Evolutionary conservation across 306 rosid genomes (phyloP).

Genomic region (Crotalaria pallida): DNA sequence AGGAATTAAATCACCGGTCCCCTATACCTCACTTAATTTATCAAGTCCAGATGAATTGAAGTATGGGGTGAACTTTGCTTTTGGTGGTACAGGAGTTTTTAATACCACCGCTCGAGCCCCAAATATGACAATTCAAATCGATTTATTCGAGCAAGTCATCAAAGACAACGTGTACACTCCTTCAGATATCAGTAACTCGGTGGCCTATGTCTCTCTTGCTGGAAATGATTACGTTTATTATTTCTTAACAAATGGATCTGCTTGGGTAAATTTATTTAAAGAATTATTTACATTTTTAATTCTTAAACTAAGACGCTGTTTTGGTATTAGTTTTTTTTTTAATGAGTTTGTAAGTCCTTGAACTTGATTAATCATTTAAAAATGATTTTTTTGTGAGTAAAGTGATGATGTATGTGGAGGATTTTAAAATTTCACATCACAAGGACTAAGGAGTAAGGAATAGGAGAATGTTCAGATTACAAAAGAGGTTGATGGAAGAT

Average conservation of each 20-base stretch:
- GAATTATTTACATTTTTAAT: not conserved
- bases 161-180: not conserved
- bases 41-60: not conserved
- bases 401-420: too few species aligned
- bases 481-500: too few species aligned
- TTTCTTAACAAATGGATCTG: not conserved
- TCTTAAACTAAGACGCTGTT: too few species aligned
- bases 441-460: too few species aligned
- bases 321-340: too few species aligned
- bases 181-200: not conserved
- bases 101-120: constrained; percentile 28
- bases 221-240: constrained; percentile 28
- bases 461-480: too few species aligned
- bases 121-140: constrained; percentile 51
- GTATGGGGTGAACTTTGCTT: constrained; percentile 49
- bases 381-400: too few species aligned
- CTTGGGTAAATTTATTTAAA: not conserved
- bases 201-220: constrained; percentile 23
- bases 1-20: constrained; percentile 28
- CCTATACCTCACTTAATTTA: constrained; percentile 18
- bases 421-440: too few species aligned
- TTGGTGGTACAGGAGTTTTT: constrained; percentile 53
- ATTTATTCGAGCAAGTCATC: constrained; percentile 13
- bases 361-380: too few species aligned
- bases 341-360: too few species aligned